Conservation (phyloP, 2,329 filamentous ascomycete genomes). For the Scedosporium minutisporum region DNA sequence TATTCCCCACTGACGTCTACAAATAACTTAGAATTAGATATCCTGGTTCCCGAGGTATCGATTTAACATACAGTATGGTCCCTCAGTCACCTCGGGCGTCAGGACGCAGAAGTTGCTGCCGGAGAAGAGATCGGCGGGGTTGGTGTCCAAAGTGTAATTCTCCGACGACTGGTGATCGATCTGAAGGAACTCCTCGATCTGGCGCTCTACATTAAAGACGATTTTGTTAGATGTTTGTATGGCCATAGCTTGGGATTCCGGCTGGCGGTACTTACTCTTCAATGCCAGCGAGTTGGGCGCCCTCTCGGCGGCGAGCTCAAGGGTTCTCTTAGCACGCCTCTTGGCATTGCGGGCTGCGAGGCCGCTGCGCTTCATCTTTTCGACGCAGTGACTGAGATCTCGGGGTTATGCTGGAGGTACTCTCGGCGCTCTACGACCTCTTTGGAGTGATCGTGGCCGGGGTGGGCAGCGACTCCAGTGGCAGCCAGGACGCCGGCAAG, state of each 20-base stretch:
- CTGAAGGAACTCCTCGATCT: background rate
- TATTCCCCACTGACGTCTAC: constrained; percentile 24
- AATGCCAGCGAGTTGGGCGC: constrained; percentile 8
- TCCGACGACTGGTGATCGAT: constrained; percentile 18
- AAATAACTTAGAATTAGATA: background rate
- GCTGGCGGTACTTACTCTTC: constrained; percentile 4
- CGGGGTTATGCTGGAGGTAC: constrained; percentile 30
- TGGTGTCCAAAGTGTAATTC: constrained; percentile 19
- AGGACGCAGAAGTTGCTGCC: constrained; percentile 34
- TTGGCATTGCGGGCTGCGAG: constrained; percentile 30
- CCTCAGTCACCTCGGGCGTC: constrained; percentile 39
- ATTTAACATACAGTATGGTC: constrained; percentile 28
- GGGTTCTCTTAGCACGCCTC: constrained; percentile 29
- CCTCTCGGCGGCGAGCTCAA: background rate
- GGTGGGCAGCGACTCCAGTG: constrained; percentile 1
- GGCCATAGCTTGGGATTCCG: background rate
- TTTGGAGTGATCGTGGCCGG: background rate
- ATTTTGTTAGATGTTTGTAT: background rate
- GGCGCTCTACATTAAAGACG: background rate
- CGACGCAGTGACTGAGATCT: constrained; percentile 36
- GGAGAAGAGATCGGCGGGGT: constrained; percentile 21
- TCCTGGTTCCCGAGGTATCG: background rate
- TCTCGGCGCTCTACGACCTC: constrained; percentile 40
- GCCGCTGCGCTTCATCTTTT: constrained; percentile 36
- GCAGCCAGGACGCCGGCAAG: background rate